Evolutionary conservation across 805 yeast species (phyloP).

Genomic region (Monosporozyma aerobia): DNA sequence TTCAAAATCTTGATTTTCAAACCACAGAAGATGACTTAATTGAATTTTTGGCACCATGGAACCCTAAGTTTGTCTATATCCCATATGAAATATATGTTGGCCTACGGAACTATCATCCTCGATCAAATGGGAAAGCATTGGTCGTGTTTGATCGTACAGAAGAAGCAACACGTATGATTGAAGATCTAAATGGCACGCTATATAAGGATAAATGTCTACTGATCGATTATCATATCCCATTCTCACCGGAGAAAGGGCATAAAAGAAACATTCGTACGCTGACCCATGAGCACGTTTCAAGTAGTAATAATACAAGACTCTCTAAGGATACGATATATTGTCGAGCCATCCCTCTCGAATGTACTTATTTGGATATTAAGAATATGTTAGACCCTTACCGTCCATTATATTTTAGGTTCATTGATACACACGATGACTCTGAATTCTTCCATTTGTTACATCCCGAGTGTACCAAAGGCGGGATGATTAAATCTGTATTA

Average conservation of each 20-base stretch:
- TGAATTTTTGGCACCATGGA: conserved; percentile 35
- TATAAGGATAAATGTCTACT: conserved; percentile 36
- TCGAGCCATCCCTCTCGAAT: conserved; percentile 32
- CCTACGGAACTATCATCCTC: conserved; percentile 31
- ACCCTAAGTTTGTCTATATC: conserved; percentile 38
- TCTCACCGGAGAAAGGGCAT: conserved; percentile 19
- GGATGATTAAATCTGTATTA: background rate
- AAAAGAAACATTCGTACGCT: background rate
- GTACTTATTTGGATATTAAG: conserved; percentile 38
- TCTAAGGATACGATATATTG: conserved; percentile 42
- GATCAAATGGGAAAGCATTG: conserved; percentile 64
- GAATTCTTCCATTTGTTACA: background rate
- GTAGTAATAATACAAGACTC: conserved; percentile 1
- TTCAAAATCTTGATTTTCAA: conserved; percentile 45
- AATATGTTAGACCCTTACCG: conserved; percentile 36
- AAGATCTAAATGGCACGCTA: conserved; percentile 51
- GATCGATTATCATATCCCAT: conserved; percentile 38
- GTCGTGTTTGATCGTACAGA: conserved; percentile 65
- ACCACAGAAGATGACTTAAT: conserved; percentile 46
- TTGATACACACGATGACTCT: conserved; percentile 15
- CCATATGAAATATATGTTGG: conserved; percentile 48
- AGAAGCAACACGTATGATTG: conserved; percentile 56
- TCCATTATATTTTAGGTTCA: conserved; percentile 43
- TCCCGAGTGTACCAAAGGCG: background rate
- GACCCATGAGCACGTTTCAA: background rate